Evolutionary conservation across 352 stramenopile genomes (phyloP), one percentile per base, ranked within the genome.

Genomic region (Bremia lactucae): DNA sequence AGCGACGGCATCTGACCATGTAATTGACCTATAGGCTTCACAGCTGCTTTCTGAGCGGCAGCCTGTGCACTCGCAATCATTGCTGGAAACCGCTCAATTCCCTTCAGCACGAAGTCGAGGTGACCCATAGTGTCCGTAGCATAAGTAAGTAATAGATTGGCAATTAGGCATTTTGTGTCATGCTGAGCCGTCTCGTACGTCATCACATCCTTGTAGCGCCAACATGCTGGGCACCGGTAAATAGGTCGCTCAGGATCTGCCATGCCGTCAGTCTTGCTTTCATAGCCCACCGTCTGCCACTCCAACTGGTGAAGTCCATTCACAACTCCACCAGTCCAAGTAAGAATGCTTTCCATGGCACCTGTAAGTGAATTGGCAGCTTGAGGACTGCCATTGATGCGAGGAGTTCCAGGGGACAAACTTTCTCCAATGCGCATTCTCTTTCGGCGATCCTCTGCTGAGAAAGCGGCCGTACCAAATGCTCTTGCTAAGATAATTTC

Each of bases 151-250:
- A 90, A 43, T 10, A 90, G 49, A 50, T 90, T 90, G 6, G 78
- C 78, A 24, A 91, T 88, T 36, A 88, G 33, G 26, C 78, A 91
- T 62, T 88, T 88, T 16, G 67, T 76, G 40, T 91, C 78, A 52
- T 91, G 78, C 26, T 88, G 73, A 5, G 77, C 74, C 14, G 71
- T 83, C 15, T 91, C 75, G 40, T 83, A 87, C 9, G 78, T 88
- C 71, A 91, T 85, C 34, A 79, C 64, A 38, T 87, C 73, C 46
- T 91, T 88, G 65, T 88, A 87, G 31, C 75, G 61, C 75, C 75
- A 88, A 51, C 78, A 91, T 0, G 78, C 73, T 1, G 78, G 78
- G 41, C 78, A 91, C 0, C 78, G 78, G 31, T 88, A 91, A 36
- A 91, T 88, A 7, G 75, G 71, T 21, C 75, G 67, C 25, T 91